Evolutionary conservation across 208 protist genomes (phyloP).

Genomic region (Trypanosoma mega): DNA sequence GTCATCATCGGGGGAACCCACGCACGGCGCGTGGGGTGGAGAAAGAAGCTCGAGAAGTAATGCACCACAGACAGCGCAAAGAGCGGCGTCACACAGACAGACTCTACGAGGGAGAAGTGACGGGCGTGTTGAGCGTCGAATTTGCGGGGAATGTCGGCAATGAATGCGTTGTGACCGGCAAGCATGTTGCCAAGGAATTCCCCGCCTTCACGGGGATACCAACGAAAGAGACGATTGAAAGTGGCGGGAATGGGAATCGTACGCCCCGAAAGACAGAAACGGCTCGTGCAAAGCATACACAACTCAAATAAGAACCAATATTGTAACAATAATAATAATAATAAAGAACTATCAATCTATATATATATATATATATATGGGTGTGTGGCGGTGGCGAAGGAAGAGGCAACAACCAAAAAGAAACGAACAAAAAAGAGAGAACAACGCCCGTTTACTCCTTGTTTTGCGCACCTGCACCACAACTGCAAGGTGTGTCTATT

Average conservation of each 20-base stretch:
- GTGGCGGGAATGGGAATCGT: neutral
- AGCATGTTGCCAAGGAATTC: slow-evolving; percentile 72
- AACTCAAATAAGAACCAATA: too few relatives aligned
- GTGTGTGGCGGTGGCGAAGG: too few relatives aligned
- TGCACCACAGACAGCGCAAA: slow-evolving; percentile 78
- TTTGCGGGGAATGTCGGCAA: slow-evolving; percentile 64
- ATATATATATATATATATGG: too few relatives aligned
- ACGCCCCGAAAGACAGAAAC: neutral
- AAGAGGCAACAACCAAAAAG: too few relatives aligned
- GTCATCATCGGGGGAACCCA: slow-evolving; percentile 47
- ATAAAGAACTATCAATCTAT: too few relatives aligned
- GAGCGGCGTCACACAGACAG: slow-evolving; percentile 61
- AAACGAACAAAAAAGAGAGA: too few relatives aligned
- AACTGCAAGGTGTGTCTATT: too few relatives aligned
- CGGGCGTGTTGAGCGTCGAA: slow-evolving; percentile 64
- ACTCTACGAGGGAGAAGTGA: slow-evolving; percentile 77
- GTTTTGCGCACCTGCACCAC: too few relatives aligned
- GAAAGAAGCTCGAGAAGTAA: slow-evolving; percentile 80
- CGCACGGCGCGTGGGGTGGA: slow-evolving; percentile 45
- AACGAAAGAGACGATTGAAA: slow-evolving; percentile 20
- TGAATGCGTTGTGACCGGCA: slow-evolving; percentile 77
- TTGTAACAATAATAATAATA: too few relatives aligned
- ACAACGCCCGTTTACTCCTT: too few relatives aligned
- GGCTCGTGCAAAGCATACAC: slow-evolving; percentile 6
- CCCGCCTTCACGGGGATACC: slow-evolving; percentile 64